Evolutionary conservation across 169 alveolate species (phyloP).

Genomic region (Theileria annulata): DNA sequence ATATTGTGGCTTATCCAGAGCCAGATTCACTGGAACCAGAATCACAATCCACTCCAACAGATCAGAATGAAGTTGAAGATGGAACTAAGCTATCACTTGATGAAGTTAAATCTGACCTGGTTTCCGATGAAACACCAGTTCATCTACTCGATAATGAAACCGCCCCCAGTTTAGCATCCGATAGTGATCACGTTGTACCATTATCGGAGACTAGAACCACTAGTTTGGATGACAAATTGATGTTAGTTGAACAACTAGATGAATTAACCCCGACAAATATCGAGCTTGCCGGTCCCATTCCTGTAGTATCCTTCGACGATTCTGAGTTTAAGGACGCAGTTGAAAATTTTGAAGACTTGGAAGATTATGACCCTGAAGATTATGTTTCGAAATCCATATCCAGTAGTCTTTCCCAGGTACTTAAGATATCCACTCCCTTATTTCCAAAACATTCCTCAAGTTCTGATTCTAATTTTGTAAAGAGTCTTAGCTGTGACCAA

Average conservation of each 20-base stretch:
- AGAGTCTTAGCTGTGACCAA: neutral
- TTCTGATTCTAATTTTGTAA: neutral
- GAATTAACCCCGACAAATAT: neutral
- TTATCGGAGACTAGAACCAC: neutral
- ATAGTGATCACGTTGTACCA: neutral
- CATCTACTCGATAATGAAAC: neutral
- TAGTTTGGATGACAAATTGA: neutral
- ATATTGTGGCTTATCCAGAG: neutral
- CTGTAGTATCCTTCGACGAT: slow-evolving; percentile 7
- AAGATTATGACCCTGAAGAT: neutral
- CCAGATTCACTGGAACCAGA: neutral
- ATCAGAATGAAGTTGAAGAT: neutral
- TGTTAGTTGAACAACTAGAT: neutral
- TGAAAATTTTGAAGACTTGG: slow-evolving; percentile 19
- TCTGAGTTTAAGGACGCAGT: slow-evolving; percentile 30
- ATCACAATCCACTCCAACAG: neutral
- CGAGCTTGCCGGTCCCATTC: slow-evolving; percentile 27
- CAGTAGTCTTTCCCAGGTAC: neutral
- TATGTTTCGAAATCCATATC: neutral
- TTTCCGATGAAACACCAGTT: neutral
- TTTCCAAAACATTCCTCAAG: neutral
- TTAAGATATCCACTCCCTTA: neutral
- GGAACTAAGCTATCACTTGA: neutral
- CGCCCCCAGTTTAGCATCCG: neutral
- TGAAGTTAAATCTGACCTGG: neutral